These are phyloP conservation scores for Pichia membranifaciens DNA, from an alignment of 805 yeast species.

Conservation along the genomic window DNA sequence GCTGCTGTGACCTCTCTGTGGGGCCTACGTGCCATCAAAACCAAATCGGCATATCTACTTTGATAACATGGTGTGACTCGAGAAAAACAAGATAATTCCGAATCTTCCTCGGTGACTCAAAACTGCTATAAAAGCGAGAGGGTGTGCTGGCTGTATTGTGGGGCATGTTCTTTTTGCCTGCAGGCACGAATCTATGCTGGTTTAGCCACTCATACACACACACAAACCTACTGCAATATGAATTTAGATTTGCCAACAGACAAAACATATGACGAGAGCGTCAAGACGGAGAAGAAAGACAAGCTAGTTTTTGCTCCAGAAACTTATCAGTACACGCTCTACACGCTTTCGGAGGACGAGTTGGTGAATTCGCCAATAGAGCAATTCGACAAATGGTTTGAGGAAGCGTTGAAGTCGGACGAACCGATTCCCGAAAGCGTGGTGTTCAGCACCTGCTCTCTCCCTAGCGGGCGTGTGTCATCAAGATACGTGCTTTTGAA, in stretches of 20 bases:
- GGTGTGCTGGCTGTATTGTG: too few species aligned
- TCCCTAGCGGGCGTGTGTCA: conserved; percentile 88
- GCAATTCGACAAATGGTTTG: conserved; percentile 83
- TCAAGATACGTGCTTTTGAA: conserved; percentile 81
- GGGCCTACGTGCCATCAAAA: too few species aligned
- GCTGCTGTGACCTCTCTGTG: too few species aligned
- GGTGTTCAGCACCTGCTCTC: conserved; percentile 81
- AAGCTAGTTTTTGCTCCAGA: conserved; percentile 62
- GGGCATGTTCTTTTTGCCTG: too few species aligned
- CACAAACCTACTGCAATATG: too few species aligned
- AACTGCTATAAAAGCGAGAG: neutral
- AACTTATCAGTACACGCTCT: conserved; percentile 80
- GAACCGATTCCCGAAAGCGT: conserved; percentile 75
- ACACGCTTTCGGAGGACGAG: conserved; percentile 48
- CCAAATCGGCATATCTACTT: neutral
- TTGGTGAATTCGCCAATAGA: conserved; percentile 56
- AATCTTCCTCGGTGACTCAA: neutral
- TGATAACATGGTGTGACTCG: neutral
- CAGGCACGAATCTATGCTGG: neutral
- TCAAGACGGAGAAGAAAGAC: conserved; percentile 10
- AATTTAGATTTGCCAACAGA: conserved; percentile 20
- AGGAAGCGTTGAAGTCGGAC: conserved; percentile 53
- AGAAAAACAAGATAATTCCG: too few species aligned
- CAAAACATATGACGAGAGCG: conserved; percentile 13
- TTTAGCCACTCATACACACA: neutral